Conservation (phyloP, 306 rosid genomes). For the Herpetospermum pedunculosum region DNA sequence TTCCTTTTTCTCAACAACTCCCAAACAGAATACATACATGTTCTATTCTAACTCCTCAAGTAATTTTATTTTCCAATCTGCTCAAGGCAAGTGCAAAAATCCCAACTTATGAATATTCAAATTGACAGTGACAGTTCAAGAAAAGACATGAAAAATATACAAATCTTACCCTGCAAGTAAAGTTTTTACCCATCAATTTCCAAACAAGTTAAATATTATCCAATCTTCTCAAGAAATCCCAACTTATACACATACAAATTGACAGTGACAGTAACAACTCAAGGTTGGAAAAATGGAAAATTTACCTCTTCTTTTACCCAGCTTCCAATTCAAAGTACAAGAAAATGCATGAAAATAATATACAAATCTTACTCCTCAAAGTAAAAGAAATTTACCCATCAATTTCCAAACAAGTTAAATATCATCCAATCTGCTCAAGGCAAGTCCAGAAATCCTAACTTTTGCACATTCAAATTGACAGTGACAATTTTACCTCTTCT, state of each 20-base stretch:
- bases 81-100: neutral
- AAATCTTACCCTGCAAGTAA: neutral
- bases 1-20: neutral
- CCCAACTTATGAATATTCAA: neutral
- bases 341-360: no score
- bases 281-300: neutral
- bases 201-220: neutral
- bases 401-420: neutral
- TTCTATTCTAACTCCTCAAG: neutral
- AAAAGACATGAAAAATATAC: neutral
- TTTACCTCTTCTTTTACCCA: neutral
- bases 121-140: neutral
- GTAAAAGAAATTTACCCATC: no score
- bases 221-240: neutral
- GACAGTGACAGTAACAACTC: neutral
- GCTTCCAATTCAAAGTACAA: no score
- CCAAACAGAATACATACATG: neutral
- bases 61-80: neutral
- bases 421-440: neutral
- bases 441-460: neutral
- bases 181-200: neutral
- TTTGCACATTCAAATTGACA: no score
- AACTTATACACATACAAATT: neutral
- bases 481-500: neutral
- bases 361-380: no score